Conservation (phyloP, 176 grass and related monocot species). For the Avena eriantha region DNA sequence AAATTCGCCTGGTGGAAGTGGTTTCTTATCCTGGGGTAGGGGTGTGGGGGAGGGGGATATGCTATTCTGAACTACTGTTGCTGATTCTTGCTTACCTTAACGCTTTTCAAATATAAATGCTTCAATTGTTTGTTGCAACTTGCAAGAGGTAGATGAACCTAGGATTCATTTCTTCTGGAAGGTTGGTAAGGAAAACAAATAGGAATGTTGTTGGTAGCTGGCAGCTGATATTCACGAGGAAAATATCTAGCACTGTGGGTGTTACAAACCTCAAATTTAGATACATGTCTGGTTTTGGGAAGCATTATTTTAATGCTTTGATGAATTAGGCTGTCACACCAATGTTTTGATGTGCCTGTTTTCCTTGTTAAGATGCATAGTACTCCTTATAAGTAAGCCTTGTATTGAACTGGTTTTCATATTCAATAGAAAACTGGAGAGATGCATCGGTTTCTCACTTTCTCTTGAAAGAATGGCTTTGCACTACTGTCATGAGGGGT, state of each 20-base stretch:
- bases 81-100: not conserved
- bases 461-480: not conserved
- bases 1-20: not conserved
- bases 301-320: not conserved
- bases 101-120: not conserved
- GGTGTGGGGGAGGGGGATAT: not conserved
- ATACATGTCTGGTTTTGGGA: not conserved
- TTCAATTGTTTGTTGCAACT: not conserved
- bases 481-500: not conserved
- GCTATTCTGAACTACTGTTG: not conserved
- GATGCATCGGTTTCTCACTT: not conserved
- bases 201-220: not conserved
- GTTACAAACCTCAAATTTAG: not conserved
- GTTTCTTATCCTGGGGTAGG: not conserved
- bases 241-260: not conserved
- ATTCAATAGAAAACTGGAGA: not conserved
- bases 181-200: not conserved
- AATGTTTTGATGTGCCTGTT: not conserved
- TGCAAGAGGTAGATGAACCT: slow-evolving; percentile 12
- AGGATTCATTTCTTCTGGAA: not conserved
- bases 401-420: not conserved
- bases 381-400: not conserved
- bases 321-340: not conserved
- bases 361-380: slow-evolving; percentile 18
- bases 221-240: not conserved